A percentile compares a stretch with the other conserved stretches of the same genome.
Evolutionary conservation across 2,329 filamentous ascomycete species (phyloP).

Genomic region (Colletotrichum simmondsii): DNA sequence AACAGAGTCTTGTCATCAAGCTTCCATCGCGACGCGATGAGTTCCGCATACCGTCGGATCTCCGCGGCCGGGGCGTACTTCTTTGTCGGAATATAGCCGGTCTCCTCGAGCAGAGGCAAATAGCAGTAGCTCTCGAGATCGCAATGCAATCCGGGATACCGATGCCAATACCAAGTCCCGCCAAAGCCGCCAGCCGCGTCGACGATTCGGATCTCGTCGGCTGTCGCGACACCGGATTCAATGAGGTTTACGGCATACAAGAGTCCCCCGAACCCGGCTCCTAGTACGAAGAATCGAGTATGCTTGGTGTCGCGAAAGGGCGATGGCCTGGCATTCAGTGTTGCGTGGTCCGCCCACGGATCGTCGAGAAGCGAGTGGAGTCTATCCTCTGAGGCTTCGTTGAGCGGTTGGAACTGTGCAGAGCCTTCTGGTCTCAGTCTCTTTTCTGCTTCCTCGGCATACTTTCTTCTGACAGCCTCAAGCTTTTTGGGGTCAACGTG

Average conservation of each 20-base stretch:
- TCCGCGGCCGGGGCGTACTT: conserved; percentile 57
- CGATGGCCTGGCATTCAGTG: conserved; percentile 38
- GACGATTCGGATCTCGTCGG: conserved; percentile 50
- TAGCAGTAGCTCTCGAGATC: conserved; percentile 72
- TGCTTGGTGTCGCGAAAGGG: conserved; percentile 40
- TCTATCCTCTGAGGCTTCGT: conserved; percentile 18
- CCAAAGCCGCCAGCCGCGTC: conserved; percentile 57
- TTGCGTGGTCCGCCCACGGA: conserved; percentile 47
- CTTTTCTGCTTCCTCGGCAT: conserved; percentile 46
- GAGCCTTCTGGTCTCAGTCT: conserved; percentile 44
- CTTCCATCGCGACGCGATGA: conserved; percentile 52
- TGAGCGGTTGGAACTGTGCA: conserved; percentile 45
- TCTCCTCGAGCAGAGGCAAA: conserved; percentile 70
- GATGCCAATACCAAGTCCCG: conserved; percentile 64
- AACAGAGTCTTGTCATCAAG: conserved; percentile 53
- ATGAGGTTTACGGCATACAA: conserved; percentile 42
- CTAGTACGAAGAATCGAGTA: conserved; percentile 45
- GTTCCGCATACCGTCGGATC: conserved; percentile 62
- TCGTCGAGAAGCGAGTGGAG: conserved; percentile 40
- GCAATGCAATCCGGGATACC: conserved; percentile 62
- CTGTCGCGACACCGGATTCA: conserved; percentile 34
- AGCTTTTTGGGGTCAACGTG: conserved; percentile 28
- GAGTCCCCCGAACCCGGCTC: conserved; percentile 47
- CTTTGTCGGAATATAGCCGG: conserved; percentile 65
- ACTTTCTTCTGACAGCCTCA: conserved; percentile 24